phyloP scores from a whole-genome alignment of 352 stramenopile species.

The Globisporangium paroecandrum region DNA sequence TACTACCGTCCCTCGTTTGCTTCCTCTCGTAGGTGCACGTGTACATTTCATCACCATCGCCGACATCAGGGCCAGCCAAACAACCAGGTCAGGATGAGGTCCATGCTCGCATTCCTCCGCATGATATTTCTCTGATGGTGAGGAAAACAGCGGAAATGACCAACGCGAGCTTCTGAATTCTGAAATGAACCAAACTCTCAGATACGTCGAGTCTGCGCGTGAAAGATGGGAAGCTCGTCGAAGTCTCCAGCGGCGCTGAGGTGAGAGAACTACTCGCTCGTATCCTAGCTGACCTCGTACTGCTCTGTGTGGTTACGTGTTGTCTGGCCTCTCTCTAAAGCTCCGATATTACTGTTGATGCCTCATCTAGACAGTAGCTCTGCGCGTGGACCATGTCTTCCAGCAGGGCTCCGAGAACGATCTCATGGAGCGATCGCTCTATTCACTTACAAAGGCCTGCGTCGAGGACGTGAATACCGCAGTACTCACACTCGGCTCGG shows the following conservation, averaged over 20 bases:
- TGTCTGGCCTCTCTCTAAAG: not conserved
- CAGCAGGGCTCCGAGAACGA: constrained; percentile 36
- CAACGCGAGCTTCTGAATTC: too few species aligned
- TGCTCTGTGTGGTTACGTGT: not conserved
- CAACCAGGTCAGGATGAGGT: constrained; percentile 22
- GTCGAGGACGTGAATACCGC: constrained; percentile 54
- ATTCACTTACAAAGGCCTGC: constrained; percentile 34
- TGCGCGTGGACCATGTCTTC: constrained; percentile 41
- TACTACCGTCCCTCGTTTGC: not conserved
- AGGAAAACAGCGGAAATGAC: too few species aligned
- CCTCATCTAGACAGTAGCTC: constrained; percentile 18
- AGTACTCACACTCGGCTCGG: constrained; percentile 40
- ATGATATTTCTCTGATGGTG: too few species aligned
- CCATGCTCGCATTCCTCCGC: not conserved
- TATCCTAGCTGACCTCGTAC: not conserved
- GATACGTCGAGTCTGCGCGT: constrained; percentile 32
- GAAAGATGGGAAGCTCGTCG: constrained; percentile 39
- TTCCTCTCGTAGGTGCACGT: constrained; percentile 24
- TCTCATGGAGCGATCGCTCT: constrained; percentile 43
- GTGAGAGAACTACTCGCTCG: constrained; percentile 16
- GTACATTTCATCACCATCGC: constrained; percentile 18
- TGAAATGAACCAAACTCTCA: not conserved
- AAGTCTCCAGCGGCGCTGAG: constrained; percentile 31
- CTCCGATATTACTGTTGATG: not conserved
- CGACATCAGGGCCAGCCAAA: not conserved